Base-by-base conservation (phyloP, 2,329 filamentous ascomycete genomes). In the Colletotrichum sidae region DNA sequence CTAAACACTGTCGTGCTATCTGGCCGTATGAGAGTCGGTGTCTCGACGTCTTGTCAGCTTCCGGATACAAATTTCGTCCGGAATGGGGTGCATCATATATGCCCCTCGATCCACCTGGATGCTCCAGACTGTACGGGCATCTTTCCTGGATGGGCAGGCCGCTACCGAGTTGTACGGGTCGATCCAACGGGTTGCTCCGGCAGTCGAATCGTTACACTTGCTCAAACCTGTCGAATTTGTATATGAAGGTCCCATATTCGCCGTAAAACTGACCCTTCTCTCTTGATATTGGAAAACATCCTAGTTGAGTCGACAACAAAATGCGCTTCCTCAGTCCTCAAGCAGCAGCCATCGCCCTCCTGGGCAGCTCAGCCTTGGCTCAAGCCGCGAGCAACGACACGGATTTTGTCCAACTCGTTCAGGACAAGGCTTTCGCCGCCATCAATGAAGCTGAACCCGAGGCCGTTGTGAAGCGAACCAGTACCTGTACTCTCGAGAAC, bases 401-500 rank as follows among this genome's bases (percentile, higher is more conserved):
- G 9, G 51, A 53, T 12, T 53, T 25, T 13, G 51, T 53, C 11
- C 51, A 53, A 11, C 51, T 38, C 6, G 17, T 53, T 13, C 51
- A 53, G 17, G 38, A 53, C 33, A 11, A n/a, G 2, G 51, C 37
- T n/a, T 53, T 8, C 25, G 51, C 37, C n/a, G 38, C 51, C 4
- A 17, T 53, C 9, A 5, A 25, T 9, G 11, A 33, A 17, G 15
- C 38, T 13, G 51, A 53, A 15, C 51, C 38, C 7, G 38, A 53
- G 51, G 51, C 51, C 8, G 38, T 53, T 10, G 33, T 53, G 37
- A 42, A 42, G 38, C 17, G 51, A 12, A 53, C 42, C 38, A 53
- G 51, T 38, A 53, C 51, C 6, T 53, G 51, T n/a, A 53, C 51
- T 13, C 37, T 53, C 6, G 51, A 53, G 17, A 42, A 53, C 33